phyloP scores from a whole-genome alignment of 2,329 filamentous ascomycete genomes.

The Clonostachys rosea region DNA sequence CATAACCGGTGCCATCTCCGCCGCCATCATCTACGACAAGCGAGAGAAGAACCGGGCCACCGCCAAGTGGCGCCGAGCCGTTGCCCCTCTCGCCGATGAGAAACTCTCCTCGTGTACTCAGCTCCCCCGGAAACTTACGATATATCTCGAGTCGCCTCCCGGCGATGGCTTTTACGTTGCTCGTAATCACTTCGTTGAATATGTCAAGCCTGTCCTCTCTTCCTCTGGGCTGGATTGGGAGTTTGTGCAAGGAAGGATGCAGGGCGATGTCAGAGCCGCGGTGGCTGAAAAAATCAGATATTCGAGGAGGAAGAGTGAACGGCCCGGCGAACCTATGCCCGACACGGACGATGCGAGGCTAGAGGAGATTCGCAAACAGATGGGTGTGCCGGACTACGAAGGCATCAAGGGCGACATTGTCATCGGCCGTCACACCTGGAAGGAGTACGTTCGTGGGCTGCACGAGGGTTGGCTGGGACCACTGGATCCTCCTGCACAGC shows the following conservation, averaged over 20 bases:
- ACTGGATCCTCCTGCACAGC: conserved; percentile 53
- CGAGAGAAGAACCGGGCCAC: conserved; percentile 83
- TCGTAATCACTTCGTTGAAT: conserved; percentile 95
- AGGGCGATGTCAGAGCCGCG: conserved; percentile 87
- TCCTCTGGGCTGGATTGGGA: conserved; percentile 93
- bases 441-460: conserved; percentile 88
- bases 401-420: conserved; percentile 81
- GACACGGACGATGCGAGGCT: conserved; percentile 51
- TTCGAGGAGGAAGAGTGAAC: conserved; percentile 54
- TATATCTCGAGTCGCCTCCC: conserved; percentile 82
- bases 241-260: conserved; percentile 83
- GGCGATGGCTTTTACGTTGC: conserved; percentile 78
- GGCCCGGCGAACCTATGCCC: conserved; percentile 39
- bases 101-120: conserved; percentile 62
- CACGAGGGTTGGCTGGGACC: conserved; percentile 97
- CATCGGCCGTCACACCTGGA: conserved; percentile 91
- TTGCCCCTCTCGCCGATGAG: conserved; percentile 79
- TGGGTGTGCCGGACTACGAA: conserved; percentile 65
- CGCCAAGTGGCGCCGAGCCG: conserved; percentile 79
- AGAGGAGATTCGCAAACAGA: conserved; percentile 57
- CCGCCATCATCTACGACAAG: conserved; percentile 85
- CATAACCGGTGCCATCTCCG: conserved; percentile 71
- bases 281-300: conserved; percentile 84
- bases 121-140: conserved; percentile 77
- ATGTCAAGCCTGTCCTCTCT: conserved; percentile 88